Evolutionary conservation across 495 filamentous ascomycete species (phyloP), one percentile per base, ranked within the genome.

Genomic region (Darksidea phi): DNA sequence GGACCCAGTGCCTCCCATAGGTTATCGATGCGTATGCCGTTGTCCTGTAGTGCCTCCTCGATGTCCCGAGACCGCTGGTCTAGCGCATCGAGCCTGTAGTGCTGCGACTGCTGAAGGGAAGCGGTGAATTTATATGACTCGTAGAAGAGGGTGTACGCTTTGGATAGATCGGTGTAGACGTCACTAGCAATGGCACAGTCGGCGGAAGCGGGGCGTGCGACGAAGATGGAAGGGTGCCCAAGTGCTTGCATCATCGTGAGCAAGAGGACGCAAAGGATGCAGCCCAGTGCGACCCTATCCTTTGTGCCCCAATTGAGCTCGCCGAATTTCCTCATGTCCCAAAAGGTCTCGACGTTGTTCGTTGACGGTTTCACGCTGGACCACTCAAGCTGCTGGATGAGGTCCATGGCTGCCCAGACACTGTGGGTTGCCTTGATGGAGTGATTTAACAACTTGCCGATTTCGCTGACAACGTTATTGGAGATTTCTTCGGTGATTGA

Each of bases 381-480:
- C n/a, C n/a, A n/a, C n/a, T n/a, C n/a, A 15, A 43, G 41, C 26
- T 32, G 8, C 26, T 36, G 48, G 3, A 56, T 18, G 15, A 56
- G 24, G 21, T 57, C 43, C n/a, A 47, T 36, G 3, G 54, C 45
- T 13, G 43, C 17, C 20, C 45, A 57, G 21, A 57, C 28, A 5
- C 26, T 1, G 2, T 34, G 13, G 3, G 41, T 57, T 2, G 54
- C 54, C 37, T 23, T 42, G 21, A 42, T 57, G 0, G 24, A 34
- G 45, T 57, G 20, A 17, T 57, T 48, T 25, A 57, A 21, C 23
- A 57, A 17, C 28, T 57, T 32, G 17, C 42, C 42, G 18, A 57
- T 41, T 23, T 57, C 54, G 8, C 17, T 17, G n/a, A 42, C 26
- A 3, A 17, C 17, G 17, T 48, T 34, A n/a, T 28, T 32, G 3